phyloP scores from a whole-genome alignment of 106 monocot species.

The Triglochin maritima region DNA sequence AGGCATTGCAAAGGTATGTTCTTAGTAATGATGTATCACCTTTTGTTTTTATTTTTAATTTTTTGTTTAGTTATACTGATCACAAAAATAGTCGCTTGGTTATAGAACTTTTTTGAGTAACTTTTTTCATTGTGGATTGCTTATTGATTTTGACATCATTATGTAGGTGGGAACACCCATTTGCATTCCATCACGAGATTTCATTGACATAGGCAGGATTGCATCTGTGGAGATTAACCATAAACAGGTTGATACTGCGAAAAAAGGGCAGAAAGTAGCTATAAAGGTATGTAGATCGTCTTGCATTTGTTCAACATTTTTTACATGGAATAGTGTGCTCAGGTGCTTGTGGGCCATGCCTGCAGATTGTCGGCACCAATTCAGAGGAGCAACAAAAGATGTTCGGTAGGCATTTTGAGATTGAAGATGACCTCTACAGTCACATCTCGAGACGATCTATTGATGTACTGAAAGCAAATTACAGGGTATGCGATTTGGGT shows the following conservation, averaged over 20 bases:
- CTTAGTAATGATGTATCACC: neutral
- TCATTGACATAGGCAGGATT: conserved; percentile 83
- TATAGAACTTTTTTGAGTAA: neutral
- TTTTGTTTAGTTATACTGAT: neutral
- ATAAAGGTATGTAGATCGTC: conserved; percentile 47
- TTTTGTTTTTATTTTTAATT: neutral
- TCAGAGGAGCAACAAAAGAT: conserved; percentile 76
- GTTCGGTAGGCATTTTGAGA: conserved; percentile 82
- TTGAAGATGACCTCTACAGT: conserved; percentile 89
- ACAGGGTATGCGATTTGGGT: conserved; percentile 39
- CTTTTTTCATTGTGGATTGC: neutral
- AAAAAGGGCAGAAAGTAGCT: conserved; percentile 86
- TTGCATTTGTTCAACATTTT: neutral
- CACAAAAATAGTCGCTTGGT: no score
- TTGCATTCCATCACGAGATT: conserved; percentile 72
- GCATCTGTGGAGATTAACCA: conserved; percentile 87
- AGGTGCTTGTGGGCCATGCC: neutral
- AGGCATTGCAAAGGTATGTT: conserved; percentile 70
- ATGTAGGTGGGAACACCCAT: conserved; percentile 86
- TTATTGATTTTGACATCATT: conserved; percentile 3
- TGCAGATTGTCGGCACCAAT: conserved; percentile 54
- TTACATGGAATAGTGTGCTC: neutral
- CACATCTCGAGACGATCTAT: conserved; percentile 88
- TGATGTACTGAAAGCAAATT: conserved; percentile 72
- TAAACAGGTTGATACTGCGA: conserved; percentile 80